Conservation (phyloP, 108 stramenopile species). For the Asterionellopsis glacialis region DNA sequence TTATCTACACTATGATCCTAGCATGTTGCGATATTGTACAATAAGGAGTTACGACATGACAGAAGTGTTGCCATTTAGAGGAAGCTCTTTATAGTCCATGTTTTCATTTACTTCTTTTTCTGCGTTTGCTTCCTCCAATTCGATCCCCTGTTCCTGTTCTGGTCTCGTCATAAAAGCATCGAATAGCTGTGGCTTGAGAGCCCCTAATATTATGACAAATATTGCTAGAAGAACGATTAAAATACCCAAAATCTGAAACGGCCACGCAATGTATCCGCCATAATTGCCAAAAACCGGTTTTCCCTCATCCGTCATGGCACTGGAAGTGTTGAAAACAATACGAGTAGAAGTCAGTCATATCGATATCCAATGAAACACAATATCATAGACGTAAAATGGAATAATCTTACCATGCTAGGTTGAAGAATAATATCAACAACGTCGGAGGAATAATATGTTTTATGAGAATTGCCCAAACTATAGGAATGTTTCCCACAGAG, state of each 20-base stretch:
- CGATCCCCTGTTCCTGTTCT: too few species aligned
- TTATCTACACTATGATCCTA: too few species aligned
- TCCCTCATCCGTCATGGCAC: conserved; percentile 19
- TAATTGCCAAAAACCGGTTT: conserved; percentile 28
- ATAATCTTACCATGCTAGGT: conserved; percentile 12
- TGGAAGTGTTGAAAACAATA: not conserved
- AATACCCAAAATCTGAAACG: conserved; percentile 52
- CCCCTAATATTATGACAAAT: conserved; percentile 30
- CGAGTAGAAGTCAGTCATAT: not conserved
- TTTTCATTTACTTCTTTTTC: too few species aligned
- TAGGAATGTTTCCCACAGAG: conserved; percentile 41
- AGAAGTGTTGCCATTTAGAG: too few species aligned
- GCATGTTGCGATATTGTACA: too few species aligned
- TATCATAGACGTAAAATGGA: too few species aligned
- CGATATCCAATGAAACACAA: too few species aligned
- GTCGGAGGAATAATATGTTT: conserved; percentile 50
- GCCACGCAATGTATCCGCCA: conserved; percentile 25
- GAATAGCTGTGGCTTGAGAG: conserved; percentile 25
- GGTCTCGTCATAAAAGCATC: conserved; percentile 8
- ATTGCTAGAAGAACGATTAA: conserved; percentile 32
- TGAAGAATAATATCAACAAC: conserved; percentile 52
- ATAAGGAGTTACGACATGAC: too few species aligned
- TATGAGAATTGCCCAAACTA: conserved; percentile 46
- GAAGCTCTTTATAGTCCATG: too few species aligned
- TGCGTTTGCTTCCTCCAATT: too few species aligned